Base-by-base conservation (phyloP, 345 rosid species). In the Eucalyptus regnans region DNA sequence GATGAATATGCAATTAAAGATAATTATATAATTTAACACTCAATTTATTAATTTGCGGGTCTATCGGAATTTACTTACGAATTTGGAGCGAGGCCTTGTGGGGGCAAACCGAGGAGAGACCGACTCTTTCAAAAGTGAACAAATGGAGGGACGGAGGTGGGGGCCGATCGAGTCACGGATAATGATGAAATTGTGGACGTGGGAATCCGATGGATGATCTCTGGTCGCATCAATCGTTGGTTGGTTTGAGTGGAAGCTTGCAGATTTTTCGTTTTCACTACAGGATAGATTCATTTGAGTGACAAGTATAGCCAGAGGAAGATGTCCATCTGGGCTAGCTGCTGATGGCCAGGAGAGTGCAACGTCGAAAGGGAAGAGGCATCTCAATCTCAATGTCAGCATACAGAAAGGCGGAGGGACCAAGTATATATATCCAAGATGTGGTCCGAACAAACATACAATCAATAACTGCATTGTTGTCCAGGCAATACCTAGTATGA, bases 51-150 rank as follows among this genome's bases (percentile, higher is more conserved):
- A 41, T 76, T 76, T 41, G 27, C 10, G 83, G 27, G 43, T 71
- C 83, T 18, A 37, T 10, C 7, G 43, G 2, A 18, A 18, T 71
- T 71, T 37, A 18, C 22, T 18, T 18, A 76, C 12, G 83, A 76
- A 76, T 37, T 37, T 76, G 46, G 27, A 37, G 83, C 83, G 22
- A 17, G 84, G 84, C 48, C 44, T 3, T 11, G 84, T 20, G 29
- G 48, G 83, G 84, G 95, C 91, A 92, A 92, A 91, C 93, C 95
- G 94, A 92, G 90, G 92, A 91, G 95, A 94, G 94, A 81, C 86
- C 87, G 93, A 89, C 88, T 92, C 89, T 90, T 89, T 52, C 27
- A 76, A 90, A 92, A 92, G 89, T 58, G 89, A 86, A 52, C 66
- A 41, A 15, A 37, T 68, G 62, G 86, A 68, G 44, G 9, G 62